Evolutionary conservation across 2,329 filamentous ascomycete genomes (phyloP).

Genomic region (Bipolaris sorokiniana): DNA sequence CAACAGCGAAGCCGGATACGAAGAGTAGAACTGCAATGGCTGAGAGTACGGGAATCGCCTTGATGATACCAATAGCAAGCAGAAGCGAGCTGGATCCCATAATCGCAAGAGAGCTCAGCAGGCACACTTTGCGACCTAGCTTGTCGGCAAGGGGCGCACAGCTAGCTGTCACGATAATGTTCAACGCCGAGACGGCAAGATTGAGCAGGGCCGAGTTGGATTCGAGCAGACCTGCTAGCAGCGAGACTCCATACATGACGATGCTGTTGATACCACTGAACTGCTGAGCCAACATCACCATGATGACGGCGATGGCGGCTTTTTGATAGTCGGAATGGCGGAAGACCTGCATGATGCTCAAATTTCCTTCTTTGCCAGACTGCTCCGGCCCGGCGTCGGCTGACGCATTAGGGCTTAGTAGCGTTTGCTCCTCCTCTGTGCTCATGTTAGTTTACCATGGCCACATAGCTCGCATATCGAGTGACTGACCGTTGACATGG

Average conservation of each 20-base stretch:
- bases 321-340: conserved; percentile 73
- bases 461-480: too few relatives aligned
- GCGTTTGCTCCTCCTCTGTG: conserved; percentile 70
- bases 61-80: conserved; percentile 80
- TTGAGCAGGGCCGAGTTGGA: conserved; percentile 83
- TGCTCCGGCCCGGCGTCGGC: conserved; percentile 32
- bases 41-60: conserved; percentile 74
- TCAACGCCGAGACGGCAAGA: conserved; percentile 84
- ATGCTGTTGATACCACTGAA: conserved; percentile 93
- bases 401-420: conserved; percentile 59
- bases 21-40: conserved; percentile 83
- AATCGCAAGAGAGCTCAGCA: conserved; percentile 80
- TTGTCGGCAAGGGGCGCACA: conserved; percentile 87
- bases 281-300: conserved; percentile 92
- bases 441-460: conserved; percentile 18
- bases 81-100: conserved; percentile 81
- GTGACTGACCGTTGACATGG: conserved; percentile 37
- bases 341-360: conserved; percentile 63
- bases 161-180: conserved; percentile 79
- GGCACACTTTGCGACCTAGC: conserved; percentile 83
- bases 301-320: conserved; percentile 86
- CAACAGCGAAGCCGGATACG: conserved; percentile 87
- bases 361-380: conserved; percentile 40
- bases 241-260: conserved; percentile 96
- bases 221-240: conserved; percentile 80